Evolutionary conservation across 352 stramenopile genomes (phyloP).

Genomic region (Globisporangium solare): DNA sequence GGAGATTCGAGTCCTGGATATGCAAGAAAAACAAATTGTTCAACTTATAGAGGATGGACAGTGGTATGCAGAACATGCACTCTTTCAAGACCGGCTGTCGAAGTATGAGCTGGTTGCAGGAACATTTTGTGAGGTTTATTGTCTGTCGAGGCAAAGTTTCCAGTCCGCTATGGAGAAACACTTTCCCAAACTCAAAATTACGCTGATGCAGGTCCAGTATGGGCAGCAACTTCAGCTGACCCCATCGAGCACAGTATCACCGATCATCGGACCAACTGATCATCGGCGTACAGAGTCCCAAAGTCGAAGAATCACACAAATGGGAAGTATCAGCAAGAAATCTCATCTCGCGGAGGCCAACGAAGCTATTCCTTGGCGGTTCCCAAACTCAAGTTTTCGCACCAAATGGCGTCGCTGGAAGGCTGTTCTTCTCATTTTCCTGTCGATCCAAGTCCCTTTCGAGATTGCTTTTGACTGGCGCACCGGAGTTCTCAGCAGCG

Average conservation of each 20-base stretch:
- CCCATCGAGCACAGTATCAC: neutral
- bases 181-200: constrained; percentile 8
- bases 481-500: constrained; percentile 1
- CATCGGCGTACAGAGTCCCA: neutral
- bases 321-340: constrained; percentile 15
- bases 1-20: constrained; percentile 18
- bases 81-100: constrained; percentile 17
- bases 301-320: constrained; percentile 7
- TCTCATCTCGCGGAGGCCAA: constrained; percentile 5
- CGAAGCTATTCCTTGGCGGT: constrained; percentile 10
- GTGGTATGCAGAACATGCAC: constrained; percentile 19
- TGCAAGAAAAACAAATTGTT: constrained; percentile 6
- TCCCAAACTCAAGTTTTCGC: constrained; percentile 14
- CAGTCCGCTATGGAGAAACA: constrained; percentile 8
- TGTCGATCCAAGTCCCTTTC: constrained; percentile 18
- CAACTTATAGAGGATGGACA: constrained; percentile 13
- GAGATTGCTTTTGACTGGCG: constrained; percentile 18
- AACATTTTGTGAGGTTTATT: constrained; percentile 24
- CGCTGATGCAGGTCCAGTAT: constrained; percentile 8
- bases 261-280: neutral
- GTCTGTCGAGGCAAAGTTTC: constrained; percentile 16
- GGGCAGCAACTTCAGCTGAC: neutral
- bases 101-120: constrained; percentile 17
- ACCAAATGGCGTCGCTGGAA: constrained; percentile 14
- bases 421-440: constrained; percentile 8